Evolutionary conservation across 1,284 basidiomycete genomes (phyloP).

Genomic region (Flammula alnicola): DNA sequence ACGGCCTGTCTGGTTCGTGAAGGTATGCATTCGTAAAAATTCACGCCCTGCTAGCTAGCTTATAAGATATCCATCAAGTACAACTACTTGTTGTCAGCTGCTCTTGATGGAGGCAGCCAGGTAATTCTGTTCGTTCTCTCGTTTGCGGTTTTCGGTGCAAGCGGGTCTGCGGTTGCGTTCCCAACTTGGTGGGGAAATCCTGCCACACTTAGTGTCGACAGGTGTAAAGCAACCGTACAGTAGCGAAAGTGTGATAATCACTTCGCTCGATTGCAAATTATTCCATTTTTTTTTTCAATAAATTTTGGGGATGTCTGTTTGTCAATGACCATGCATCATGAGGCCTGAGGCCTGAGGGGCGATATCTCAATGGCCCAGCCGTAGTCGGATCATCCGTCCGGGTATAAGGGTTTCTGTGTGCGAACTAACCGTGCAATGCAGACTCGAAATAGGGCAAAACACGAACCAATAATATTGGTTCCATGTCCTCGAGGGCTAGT

Average conservation of each 20-base stretch:
- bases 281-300: background rate
- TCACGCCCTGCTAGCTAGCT: background rate
- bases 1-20: conserved; percentile 59
- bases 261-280: background rate
- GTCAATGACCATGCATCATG: no score
- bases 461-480: no score
- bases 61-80: conserved; percentile 40
- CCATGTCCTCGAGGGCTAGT: no score
- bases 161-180: conserved; percentile 54
- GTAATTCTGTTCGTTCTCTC: conserved; percentile 69
- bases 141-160: conserved; percentile 73
- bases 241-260: background rate
- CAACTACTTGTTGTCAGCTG: conserved; percentile 70
- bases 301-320: no score
- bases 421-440: no score
- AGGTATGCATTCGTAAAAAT: conserved; percentile 34
- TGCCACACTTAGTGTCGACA: conserved; percentile 39
- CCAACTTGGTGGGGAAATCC: conserved; percentile 49
- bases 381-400: no score
- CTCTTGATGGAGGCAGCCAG: conserved; percentile 69
- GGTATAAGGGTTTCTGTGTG: no score
- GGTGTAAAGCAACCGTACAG: conserved; percentile 34
- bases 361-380: no score
- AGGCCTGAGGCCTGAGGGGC: no score
- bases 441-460: no score